phyloP scores from a whole-genome alignment of 2,329 filamentous ascomycete species.

The Colletotrichum caudatum region DNA sequence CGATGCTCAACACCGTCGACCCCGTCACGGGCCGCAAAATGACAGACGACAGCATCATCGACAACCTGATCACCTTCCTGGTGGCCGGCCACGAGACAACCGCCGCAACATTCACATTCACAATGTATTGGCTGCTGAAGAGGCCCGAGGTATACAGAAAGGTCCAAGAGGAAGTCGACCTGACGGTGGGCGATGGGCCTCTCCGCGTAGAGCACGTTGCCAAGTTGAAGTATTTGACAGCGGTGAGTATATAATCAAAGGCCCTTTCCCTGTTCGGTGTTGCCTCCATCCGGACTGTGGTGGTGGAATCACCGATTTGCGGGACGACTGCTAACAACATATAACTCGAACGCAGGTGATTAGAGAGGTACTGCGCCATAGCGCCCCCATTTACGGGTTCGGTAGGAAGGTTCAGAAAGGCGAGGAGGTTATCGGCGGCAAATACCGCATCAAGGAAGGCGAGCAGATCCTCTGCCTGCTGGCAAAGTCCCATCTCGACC shows the following conservation, averaged over 20 bases:
- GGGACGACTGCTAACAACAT: background rate
- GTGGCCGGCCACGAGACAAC: conserved; percentile 78
- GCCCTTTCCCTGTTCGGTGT: background rate
- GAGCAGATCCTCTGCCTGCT: conserved; percentile 60
- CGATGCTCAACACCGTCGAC: conserved; percentile 74
- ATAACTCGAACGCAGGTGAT: conserved; percentile 54
- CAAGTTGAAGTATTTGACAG: conserved; percentile 73
- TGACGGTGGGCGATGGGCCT: conserved; percentile 68
- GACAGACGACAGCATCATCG: conserved; percentile 68
- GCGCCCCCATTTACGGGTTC: conserved; percentile 47
- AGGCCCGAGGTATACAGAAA: conserved; percentile 69
- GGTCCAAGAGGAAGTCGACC: conserved; percentile 76
- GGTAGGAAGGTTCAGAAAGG: conserved; percentile 51
- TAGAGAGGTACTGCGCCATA: conserved; percentile 61
- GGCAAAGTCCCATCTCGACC: conserved; percentile 65
- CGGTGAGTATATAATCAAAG: conserved; percentile 50
- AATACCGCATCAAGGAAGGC: conserved; percentile 63
- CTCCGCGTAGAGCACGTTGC: conserved; percentile 69
- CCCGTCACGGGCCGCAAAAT: conserved; percentile 72
- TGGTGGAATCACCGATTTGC: background rate
- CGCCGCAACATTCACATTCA: conserved; percentile 73
- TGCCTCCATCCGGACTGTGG: accelerated
- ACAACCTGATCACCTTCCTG: conserved; percentile 78
- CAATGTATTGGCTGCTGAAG: conserved; percentile 74
- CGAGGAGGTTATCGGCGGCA: conserved; percentile 62